phyloP scores from a whole-genome alignment of 139 green algal genomes.

The Coelastrella sp. region DNA sequence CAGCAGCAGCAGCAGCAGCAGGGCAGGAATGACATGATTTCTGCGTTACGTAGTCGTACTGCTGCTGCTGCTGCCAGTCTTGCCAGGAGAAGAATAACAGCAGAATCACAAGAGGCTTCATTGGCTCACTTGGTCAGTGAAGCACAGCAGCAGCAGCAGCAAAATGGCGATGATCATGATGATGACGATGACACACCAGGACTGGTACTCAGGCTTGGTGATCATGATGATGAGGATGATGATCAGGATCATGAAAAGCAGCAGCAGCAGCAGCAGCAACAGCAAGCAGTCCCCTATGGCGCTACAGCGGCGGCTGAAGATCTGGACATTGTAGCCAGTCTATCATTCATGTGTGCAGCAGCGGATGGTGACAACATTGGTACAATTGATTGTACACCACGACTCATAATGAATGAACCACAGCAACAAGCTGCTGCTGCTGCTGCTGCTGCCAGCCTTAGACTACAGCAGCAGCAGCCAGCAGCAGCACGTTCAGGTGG shows the following conservation, averaged over 20 bases:
- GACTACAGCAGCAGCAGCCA: background rate
- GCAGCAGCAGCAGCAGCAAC: background rate
- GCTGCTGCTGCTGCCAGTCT: background rate
- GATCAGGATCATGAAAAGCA: background rate
- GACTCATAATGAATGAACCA: background rate
- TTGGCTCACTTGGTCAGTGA: background rate
- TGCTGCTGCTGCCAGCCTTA: background rate
- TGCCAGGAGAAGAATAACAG: background rate
- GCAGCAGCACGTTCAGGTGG: background rate
- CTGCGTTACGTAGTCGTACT: background rate
- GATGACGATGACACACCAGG: background rate
- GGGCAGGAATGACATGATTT: background rate
- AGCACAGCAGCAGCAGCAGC: background rate
- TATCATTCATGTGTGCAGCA: background rate
- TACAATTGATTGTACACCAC: background rate
- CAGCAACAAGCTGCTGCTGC: background rate
- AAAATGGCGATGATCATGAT: background rate
- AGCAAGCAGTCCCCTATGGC: background rate
- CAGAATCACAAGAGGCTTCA: background rate
- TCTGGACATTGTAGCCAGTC: background rate
- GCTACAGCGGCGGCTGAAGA: background rate
- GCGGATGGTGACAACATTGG: background rate
- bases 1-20: constrained; percentile 25
- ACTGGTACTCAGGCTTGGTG: background rate
- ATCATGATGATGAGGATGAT: background rate